Base-by-base conservation (phyloP, 305 asterid species). In the Fraxinus sp. region DNA sequence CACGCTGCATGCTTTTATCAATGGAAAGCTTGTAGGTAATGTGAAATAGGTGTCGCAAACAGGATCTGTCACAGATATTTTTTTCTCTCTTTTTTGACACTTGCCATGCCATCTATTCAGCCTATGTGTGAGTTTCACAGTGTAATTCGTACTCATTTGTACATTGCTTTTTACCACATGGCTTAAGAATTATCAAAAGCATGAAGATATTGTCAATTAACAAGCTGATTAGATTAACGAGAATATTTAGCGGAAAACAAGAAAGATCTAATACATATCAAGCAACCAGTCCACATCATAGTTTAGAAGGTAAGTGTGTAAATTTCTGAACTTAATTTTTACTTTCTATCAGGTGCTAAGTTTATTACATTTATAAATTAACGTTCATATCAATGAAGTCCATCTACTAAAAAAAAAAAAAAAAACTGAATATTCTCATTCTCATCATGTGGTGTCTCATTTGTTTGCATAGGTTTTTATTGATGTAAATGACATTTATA, bases 21-120 rank as follows among this genome's bases (percentile, higher is more conserved):
- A 95, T 14, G 97, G 94, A 81, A 83, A 90, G 87, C 93, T 92
- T 78, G 90, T 90, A 91, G 99, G 99, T 96, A 73, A 86, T 11
- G 71, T 59, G 46, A 82, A 78, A 73, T 77, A 74, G 75, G 59
- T 41, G 82, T 44, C 18, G 7, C 44, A 71, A 70, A 33, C 30
- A 57, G 76, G 7, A 16, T 39, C 13, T 44, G 35, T 75, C 35
- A 24, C 16, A 41, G 57, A 37, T 26, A 5, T 16, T n/a, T n/a
- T 5, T 46, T 26, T 39, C 1, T 6, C 30, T 73, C 52, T 66
- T 66, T 68, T 68, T 26, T 24, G 74, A 18, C 52, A 22, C 30
- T 62, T 62, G 33, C 11, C 7, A 62, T 62, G 1, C 32, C 72
- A 62, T 62, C 33, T 20, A 62, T 20, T 20, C 30, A 62, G 32